These are phyloP conservation scores for Erysimum pusillum DNA, from an alignment of 441 rosid genomes.

Conservation along the genomic window DNA sequence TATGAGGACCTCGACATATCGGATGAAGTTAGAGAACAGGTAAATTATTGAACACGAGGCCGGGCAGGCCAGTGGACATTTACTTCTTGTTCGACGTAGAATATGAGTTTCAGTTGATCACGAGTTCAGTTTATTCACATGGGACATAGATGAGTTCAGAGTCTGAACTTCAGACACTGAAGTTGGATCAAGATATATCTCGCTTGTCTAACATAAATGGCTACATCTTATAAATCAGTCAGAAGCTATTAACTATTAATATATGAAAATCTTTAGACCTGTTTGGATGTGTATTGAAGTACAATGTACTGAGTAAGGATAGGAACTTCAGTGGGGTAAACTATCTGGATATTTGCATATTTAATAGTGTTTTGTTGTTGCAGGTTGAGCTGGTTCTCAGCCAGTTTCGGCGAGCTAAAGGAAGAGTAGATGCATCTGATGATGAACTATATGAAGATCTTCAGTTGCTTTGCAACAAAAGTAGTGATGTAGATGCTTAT, in stretches of 20 bases:
- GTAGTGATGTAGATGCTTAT: slow-evolving; percentile 57
- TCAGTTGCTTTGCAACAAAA: slow-evolving; percentile 63
- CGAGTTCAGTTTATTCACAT: slow-evolving; percentile 2
- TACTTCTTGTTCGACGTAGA: not conserved
- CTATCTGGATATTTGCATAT: slow-evolving; percentile 6
- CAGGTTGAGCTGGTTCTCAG: slow-evolving; percentile 90
- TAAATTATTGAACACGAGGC: slow-evolving; percentile 27
- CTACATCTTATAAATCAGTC: not conserved
- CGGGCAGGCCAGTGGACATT: not conserved
- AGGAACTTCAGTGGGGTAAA: not conserved
- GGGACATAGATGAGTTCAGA: not conserved
- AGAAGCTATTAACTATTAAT: not conserved
- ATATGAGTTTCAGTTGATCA: slow-evolving; percentile 4
- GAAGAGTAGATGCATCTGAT: slow-evolving; percentile 76
- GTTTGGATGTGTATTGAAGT: not conserved
- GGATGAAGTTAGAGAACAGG: slow-evolving; percentile 98
- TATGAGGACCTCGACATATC: slow-evolving; percentile 81
- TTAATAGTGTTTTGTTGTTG: slow-evolving; percentile 32
- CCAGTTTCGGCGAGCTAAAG: slow-evolving; percentile 90
- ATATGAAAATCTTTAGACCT: not conserved
- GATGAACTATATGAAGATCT: slow-evolving; percentile 72
- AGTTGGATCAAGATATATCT: not conserved
- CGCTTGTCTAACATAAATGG: not conserved
- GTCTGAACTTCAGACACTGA: not conserved
- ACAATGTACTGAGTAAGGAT: not conserved